These are phyloP conservation scores for Lichtheimia ornata DNA, from an alignment of 371 early-diverging fungal species.

Conservation along the genomic window DNA sequence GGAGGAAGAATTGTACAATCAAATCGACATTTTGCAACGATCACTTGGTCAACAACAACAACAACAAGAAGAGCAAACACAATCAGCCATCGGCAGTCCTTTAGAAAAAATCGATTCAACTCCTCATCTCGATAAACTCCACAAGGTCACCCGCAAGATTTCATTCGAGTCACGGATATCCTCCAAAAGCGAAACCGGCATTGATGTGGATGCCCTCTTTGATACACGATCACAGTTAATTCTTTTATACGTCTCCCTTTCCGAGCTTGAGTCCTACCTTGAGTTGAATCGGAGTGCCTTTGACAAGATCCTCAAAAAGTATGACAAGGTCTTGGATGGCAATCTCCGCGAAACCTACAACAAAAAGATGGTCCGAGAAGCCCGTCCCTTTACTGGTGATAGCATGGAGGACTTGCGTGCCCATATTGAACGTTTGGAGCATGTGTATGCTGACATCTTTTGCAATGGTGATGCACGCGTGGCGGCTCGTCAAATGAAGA, in stretches of 20 bases:
- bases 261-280: constrained; percentile 86
- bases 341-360: constrained; percentile 54
- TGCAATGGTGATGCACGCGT: constrained; percentile 51
- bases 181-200: constrained; percentile 22
- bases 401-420: constrained; percentile 48
- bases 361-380: constrained; percentile 57
- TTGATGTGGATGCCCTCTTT: constrained; percentile 26
- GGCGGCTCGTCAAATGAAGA: constrained; percentile 68
- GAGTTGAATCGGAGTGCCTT: constrained; percentile 94
- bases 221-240: constrained; percentile 41
- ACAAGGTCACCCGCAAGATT: constrained; percentile 19
- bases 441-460: constrained; percentile 68
- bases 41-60: constrained; percentile 11
- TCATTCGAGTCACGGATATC: constrained; percentile 18
- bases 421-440: constrained; percentile 58
- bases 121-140: constrained; percentile 9
- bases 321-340: constrained; percentile 84
- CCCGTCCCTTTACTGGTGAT: constrained; percentile 61
- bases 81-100: constrained; percentile 1
- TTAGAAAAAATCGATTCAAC: constrained; percentile 24
- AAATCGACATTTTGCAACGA: constrained; percentile 25
- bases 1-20: constrained; percentile 70
- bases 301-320: constrained; percentile 95
- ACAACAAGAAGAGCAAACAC: constrained; percentile 2
- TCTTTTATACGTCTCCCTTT: constrained; percentile 75